Evolutionary conservation across 2,329 filamentous ascomycete species (phyloP), one percentile per base, ranked within the genome.

Genomic region (Trichoderma harzianum): DNA sequence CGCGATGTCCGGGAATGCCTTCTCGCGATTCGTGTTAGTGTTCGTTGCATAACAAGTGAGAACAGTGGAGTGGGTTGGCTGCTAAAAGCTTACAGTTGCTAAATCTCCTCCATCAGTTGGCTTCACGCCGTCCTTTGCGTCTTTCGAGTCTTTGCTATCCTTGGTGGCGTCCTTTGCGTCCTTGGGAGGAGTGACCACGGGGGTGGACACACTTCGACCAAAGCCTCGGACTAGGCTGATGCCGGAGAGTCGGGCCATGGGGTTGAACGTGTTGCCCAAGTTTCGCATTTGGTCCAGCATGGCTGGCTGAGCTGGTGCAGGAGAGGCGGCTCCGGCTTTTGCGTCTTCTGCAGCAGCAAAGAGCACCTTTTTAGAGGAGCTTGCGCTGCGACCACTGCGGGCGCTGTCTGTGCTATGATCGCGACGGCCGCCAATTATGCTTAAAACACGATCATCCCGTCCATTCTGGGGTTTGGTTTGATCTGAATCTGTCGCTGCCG

Each of bases 201-300:
- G 76, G 8, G 79, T 80, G 10, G 84, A 24, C 84, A 81, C 26
- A 84, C 81, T 81, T 67, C 91, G 85, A 1, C 93, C 92, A 76
- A 97, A 95, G 1, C 90, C 91, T 70, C 92, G 89, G 75, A 97
- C 91, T 78, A 91, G 87, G 70, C 88, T 88, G 78, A 96, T 94
- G 39, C 90, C 84, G 1, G 92, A 90, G 66, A 97, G 88, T 66
- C 93, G 89, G 58, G 90, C 93, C 79, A 97, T 91, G 3, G 94
- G 94, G 77, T 97, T 97, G 39, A 97, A 84, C 1, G 91, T 91
- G 79, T 88, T 96, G 47, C 93, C 91, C 73, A 97, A 86, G 78
- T 88, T 95, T 69, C 93, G 90, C 84, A 97, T 91, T 14, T 93
- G 93, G 74, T 97, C 93, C 2, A 97, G 88, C 14, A 90, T 81